Evolutionary conservation across 768 basidiomycete species (phyloP).

Genomic region (Russula dissimulans): DNA sequence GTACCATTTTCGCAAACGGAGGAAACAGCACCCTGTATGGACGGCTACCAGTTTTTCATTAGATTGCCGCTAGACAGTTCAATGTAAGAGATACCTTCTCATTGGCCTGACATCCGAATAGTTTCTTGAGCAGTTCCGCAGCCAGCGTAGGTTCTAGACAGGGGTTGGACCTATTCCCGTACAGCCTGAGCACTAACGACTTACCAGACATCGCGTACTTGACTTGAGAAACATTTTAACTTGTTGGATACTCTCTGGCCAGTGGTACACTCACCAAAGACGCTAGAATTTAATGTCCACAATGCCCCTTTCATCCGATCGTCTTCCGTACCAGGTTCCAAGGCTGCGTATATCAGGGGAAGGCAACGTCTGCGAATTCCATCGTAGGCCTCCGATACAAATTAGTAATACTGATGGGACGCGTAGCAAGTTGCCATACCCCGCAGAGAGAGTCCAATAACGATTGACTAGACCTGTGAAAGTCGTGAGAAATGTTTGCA

Average conservation of each 20-base stretch:
- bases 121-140: constrained; percentile 44
- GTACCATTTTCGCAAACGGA: constrained; percentile 55
- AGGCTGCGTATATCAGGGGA: constrained; percentile 45
- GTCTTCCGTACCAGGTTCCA: constrained; percentile 66
- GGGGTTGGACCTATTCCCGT: not conserved
- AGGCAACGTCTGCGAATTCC: constrained; percentile 57
- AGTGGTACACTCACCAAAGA: constrained; percentile 39
- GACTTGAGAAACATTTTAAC: constrained; percentile 21
- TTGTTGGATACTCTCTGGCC: not conserved
- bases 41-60: constrained; percentile 38
- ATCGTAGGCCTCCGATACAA: constrained; percentile 46
- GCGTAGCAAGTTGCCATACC: constrained; percentile 27
- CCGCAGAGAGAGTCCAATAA: constrained; percentile 35
- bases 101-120: constrained; percentile 73
- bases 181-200: not conserved
- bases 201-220: constrained; percentile 36
- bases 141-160: constrained; percentile 53
- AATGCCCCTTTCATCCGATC: constrained; percentile 91
- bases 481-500: not conserved
- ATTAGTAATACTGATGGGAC: not conserved
- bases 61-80: not conserved
- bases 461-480: constrained; percentile 31
- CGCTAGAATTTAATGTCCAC: constrained; percentile 61
- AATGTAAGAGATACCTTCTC: constrained; percentile 49
- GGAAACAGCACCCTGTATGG: constrained; percentile 64